Base-by-base conservation (phyloP, 2,329 filamentous ascomycete genomes). In the Camillea tinctor region DNA sequence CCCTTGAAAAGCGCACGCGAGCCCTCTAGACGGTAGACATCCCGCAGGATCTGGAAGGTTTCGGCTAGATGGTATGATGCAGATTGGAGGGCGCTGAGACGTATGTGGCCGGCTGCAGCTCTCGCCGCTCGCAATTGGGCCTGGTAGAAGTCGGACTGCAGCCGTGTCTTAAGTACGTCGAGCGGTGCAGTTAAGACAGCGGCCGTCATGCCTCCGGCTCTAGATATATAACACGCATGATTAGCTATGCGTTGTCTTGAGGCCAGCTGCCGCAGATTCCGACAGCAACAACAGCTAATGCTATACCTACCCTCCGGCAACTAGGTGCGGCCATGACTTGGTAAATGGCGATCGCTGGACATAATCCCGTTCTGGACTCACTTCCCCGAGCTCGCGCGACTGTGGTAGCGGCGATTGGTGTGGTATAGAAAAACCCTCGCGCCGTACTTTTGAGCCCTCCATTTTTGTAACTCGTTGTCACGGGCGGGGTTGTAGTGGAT, bases 81-180 rank as follows among this genome's bases (percentile, higher is more conserved):
- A 53, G 86, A 86, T 55, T 88, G 86, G 15, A 87, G 73, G 4
- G 91, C 84, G 52, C 87, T 86, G 66, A 92, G 81, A 62, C 85
- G 64, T 74, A 80, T 68, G 76, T 83, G 70, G 70, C 85, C 65
- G 76, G 84, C 71, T 71, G 87, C 84, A n/a, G 84, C 79, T 54
- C 90, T 85, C 8, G 86, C 83, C 17, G 88, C 85, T 26, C 84
- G 83, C 52, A 97, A 83, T 75, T 97, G 91, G 8, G 88, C 83
- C 74, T 97, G 92, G 81, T 97, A 97, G 74, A 96, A 96, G 72
- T 96, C 93, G 70, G 92, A 96, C 75, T 98, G 94, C 2, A 98
- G 82, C 40, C 94, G 88, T 11, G 94, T 98, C 76, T 96, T 96
- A 55, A 98, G 84, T 30, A 97, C 93, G 72, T 97, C 94, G 61